Evolutionary conservation across 768 basidiomycete species (phyloP).

Genomic region (Rhodotorula kratochvilovae): DNA sequence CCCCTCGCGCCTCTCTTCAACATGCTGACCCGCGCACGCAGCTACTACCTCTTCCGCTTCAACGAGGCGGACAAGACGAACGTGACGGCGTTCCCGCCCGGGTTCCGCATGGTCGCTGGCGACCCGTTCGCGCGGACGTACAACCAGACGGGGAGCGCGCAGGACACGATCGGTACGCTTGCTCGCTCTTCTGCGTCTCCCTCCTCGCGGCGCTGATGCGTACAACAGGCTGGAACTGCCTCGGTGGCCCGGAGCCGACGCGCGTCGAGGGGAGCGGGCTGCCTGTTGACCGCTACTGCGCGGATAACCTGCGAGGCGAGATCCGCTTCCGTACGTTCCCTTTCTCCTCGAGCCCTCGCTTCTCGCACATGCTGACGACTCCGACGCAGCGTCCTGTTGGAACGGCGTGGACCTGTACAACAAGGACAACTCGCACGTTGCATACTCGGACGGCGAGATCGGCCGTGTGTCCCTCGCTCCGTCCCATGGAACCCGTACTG

Average conservation of each 20-base stretch:
- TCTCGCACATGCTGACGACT: not conserved
- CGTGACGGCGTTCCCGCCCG: conserved; percentile 48
- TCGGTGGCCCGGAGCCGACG: conserved; percentile 4
- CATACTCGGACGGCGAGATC: conserved; percentile 41
- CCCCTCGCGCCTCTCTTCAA: not conserved
- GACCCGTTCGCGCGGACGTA: conserved; percentile 47
- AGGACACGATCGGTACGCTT: conserved; percentile 44
- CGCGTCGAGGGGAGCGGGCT: not conserved
- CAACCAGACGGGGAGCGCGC: conserved; percentile 42
- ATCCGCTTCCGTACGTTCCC: conserved; percentile 46
- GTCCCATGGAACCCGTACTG: not conserved
- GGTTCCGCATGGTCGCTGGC: conserved; percentile 49
- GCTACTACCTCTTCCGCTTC: conserved; percentile 48
- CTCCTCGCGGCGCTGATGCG: conserved; percentile 21
- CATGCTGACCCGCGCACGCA: not conserved
- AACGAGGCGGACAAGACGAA: conserved; percentile 43
- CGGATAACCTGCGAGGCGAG: conserved; percentile 48
- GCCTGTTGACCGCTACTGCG: conserved; percentile 43
- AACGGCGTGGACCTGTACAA: conserved; percentile 48
- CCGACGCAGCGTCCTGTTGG: conserved; percentile 45
- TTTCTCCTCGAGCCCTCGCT: not conserved
- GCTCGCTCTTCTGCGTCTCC: not conserved
- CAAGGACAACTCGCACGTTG: conserved; percentile 49
- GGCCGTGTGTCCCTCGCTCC: not conserved
- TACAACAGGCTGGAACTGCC: conserved; percentile 13